Percentiles rank a stretch among this genome's conserved stretches.
Conservation (phyloP, 768 basidiomycete genomes). For the Cantharellus anzutake region DNA sequence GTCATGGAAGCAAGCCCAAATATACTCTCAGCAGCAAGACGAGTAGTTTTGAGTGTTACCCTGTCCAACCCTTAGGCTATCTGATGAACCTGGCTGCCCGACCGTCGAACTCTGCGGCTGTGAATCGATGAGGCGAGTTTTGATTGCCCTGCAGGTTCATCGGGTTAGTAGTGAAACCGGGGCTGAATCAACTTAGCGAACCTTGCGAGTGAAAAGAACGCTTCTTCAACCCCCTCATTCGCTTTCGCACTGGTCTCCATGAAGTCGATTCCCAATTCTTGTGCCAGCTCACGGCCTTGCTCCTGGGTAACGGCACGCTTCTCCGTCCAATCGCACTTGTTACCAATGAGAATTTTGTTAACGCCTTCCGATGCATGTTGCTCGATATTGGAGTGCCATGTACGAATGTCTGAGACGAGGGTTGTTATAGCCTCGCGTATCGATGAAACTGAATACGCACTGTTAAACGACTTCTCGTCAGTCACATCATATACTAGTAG, state of each 20-base stretch:
- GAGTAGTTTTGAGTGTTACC: background rate
- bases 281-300: constrained; percentile 80
- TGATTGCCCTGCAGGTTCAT: constrained; percentile 59
- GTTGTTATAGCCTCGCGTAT: background rate
- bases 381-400: constrained; percentile 96
- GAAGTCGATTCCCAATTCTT: constrained; percentile 88
- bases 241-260: constrained; percentile 97
- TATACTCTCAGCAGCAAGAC: background rate
- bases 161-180: background rate
- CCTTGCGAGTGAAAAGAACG: constrained; percentile 95
- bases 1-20: background rate
- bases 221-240: constrained; percentile 95
- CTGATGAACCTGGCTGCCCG: background rate
- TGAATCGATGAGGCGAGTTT: constrained; percentile 90
- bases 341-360: constrained; percentile 97
- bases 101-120: constrained; percentile 32
- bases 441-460: constrained; percentile 30
- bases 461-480: constrained; percentile 87
- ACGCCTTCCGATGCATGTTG: constrained; percentile 98
- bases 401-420: constrained; percentile 63
- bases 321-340: constrained; percentile 98
- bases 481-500: constrained; percentile 97
- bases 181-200: constrained; percentile 19
- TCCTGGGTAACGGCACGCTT: constrained; percentile 83
- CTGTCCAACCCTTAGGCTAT: background rate